Evolutionary conservation across 768 basidiomycete genomes (phyloP).

Genomic region (Leccinum aurantiacum): DNA sequence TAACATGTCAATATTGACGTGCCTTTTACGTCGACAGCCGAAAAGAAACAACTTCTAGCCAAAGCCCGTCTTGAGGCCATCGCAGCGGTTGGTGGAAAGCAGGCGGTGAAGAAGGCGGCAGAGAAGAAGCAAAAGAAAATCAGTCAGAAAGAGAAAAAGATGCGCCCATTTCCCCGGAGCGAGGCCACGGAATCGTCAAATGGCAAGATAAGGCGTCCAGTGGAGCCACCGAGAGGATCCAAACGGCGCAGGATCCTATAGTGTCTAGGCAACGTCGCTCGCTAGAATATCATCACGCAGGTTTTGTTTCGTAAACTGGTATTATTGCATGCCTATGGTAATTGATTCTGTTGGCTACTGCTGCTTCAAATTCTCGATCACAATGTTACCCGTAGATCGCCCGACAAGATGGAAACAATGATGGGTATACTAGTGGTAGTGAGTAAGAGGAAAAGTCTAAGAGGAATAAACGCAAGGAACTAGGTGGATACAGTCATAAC

Average conservation of each 20-base stretch:
- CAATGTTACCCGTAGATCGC: slow-evolving; percentile 21
- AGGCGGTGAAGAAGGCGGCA: slow-evolving; percentile 82
- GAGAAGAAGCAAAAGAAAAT: slow-evolving; percentile 89
- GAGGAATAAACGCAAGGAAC: slow-evolving; percentile 13
- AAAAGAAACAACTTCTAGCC: slow-evolving; percentile 71
- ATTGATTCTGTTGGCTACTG: slow-evolving; percentile 28
- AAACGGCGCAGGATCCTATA: slow-evolving; percentile 29
- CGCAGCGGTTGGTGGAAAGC: slow-evolving; percentile 70
- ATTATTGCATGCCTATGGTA: slow-evolving; percentile 33
- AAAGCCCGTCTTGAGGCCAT: slow-evolving; percentile 80
- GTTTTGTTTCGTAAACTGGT: slow-evolving; percentile 5
- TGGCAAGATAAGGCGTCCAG: slow-evolving; percentile 19
- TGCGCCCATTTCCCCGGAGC: slow-evolving; percentile 58
- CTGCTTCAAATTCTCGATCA: slow-evolving; percentile 27
- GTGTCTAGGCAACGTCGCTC: neutral
- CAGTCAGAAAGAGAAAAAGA: slow-evolving; percentile 86
- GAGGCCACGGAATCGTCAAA: slow-evolving; percentile 13
- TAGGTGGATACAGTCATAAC: slow-evolving; percentile 20
- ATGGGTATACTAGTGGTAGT: slow-evolving; percentile 28
- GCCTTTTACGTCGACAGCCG: slow-evolving; percentile 47
- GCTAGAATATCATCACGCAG: neutral
- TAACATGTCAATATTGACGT: slow-evolving; percentile 1
- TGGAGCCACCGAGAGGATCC: slow-evolving; percentile 1
- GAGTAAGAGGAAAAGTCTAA: slow-evolving; percentile 25
- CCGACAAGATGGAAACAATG: slow-evolving; percentile 30